phyloP scores from a whole-genome alignment of 2,329 filamentous ascomycete species.

The Alternaria gaisen region DNA sequence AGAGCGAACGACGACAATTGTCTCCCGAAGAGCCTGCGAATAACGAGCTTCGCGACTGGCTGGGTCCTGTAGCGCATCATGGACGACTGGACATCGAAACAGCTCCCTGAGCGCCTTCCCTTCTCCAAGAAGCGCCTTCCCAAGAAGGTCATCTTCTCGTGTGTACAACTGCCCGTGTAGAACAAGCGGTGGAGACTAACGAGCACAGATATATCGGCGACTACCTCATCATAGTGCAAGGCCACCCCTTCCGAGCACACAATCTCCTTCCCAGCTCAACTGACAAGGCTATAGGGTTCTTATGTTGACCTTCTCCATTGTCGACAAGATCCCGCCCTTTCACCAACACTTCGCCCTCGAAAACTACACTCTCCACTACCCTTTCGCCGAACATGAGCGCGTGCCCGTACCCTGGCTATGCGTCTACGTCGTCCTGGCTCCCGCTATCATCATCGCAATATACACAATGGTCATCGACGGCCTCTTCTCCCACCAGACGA shows the following conservation, averaged over 20 bases:
- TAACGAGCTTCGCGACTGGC: constrained; percentile 14
- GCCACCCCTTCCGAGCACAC: constrained; percentile 35
- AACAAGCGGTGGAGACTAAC: constrained; percentile 28
- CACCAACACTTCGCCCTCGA: constrained; percentile 66
- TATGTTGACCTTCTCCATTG: constrained; percentile 60
- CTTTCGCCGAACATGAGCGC: constrained; percentile 64
- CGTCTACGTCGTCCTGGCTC: constrained; percentile 60
- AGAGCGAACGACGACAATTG: background rate
- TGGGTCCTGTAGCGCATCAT: constrained; percentile 39
- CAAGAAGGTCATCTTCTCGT: constrained; percentile 63
- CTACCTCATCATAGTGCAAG: constrained; percentile 67
- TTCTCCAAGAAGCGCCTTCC: constrained; percentile 63
- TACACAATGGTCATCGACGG: constrained; percentile 68
- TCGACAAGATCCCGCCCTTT: constrained; percentile 64
- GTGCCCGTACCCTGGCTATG: constrained; percentile 61
- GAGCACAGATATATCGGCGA: constrained; percentile 63
- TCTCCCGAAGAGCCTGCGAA: background rate
- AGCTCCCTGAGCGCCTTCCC: constrained; percentile 58
- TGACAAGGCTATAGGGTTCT: constrained; percentile 54
- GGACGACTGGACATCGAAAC: constrained; percentile 48
- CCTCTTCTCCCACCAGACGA: constrained; percentile 61
- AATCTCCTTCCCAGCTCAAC: constrained; percentile 42
- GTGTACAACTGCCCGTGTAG: constrained; percentile 32
- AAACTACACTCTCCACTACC: constrained; percentile 67
- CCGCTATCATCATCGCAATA: constrained; percentile 61